Conservation (phyloP, 2,329 filamentous ascomycete species). For the Elsinoe arachidis region DNA sequence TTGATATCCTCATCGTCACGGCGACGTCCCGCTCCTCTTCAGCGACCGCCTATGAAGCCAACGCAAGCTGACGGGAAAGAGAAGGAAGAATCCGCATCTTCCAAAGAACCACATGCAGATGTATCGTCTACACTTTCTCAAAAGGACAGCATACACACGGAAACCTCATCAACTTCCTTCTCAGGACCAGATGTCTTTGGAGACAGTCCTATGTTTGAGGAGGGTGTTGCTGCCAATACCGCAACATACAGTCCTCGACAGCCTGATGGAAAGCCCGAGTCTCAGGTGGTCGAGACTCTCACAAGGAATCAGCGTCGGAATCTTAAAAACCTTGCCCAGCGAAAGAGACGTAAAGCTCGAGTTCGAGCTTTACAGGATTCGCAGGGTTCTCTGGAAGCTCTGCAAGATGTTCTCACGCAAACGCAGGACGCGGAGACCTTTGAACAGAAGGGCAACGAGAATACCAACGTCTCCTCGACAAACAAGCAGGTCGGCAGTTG, state of each 20-base stretch:
- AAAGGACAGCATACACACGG: neutral
- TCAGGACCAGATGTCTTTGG: neutral
- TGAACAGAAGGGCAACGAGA: neutral
- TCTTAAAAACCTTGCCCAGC: neutral
- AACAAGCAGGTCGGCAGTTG: neutral
- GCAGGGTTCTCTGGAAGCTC: neutral
- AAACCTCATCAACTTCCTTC: neutral
- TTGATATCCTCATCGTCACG: neutral
- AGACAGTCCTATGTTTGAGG: neutral
- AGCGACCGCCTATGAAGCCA: too few species aligned
- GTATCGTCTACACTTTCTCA: neutral
- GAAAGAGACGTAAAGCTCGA: neutral
- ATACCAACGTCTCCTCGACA: neutral
- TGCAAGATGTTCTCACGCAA: neutral
- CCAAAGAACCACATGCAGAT: neutral
- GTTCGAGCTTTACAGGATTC: neutral
- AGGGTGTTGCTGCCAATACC: neutral
- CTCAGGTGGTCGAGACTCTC: neutral
- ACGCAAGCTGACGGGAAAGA: too few species aligned
- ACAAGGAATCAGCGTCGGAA: neutral
- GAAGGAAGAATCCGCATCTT: too few species aligned
- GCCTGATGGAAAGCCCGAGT: neutral
- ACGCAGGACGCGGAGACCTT: neutral
- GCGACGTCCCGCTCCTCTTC: neutral
- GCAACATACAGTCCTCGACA: neutral